Evolutionary conservation across 805 yeast genomes (phyloP), one percentile per base, ranked within the genome.

Genomic region (Lipomyces oligophaga): DNA sequence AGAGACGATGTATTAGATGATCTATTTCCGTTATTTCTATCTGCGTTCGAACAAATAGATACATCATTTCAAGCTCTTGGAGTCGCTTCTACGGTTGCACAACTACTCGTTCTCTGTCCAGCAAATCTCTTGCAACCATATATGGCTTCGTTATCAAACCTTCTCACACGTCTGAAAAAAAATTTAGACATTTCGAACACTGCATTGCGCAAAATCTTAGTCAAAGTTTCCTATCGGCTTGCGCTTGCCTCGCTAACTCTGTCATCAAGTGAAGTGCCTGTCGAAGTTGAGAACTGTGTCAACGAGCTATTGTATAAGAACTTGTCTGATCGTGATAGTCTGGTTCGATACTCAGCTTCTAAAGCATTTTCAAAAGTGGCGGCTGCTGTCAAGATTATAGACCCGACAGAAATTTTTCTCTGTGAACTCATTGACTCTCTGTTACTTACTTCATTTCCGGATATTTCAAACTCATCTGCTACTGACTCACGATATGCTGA

Each of bases 281-380:
- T 62, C 2, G 39, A 47, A 0, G 70, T 79, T 4, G 82, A 80
- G 32, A 67, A 62, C 3, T 72, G 80, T 2, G 58, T 85, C 2
- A 70, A 73, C 28, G 68, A 72, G 59, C 66, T 80, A 34, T 52
- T 81, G 3, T 55, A 63, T 3, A 66, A 71, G 33, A 10, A 32
- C 21, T 63, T 79, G 45, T 67, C 68, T n/a, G 65, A 73, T 37
- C 65, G 63, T 28, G 84, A 78, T 43, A 77, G 84, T 0, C 65
- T 68, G 2, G 73, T 82, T 2, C 66, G 96, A 43, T 81, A 80
- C 52, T 68, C 78, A 1, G 67, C 81, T 27, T 84, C 96, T 0
- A 83, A 82, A 60, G 78, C 81, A 5, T 31, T 52, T 19, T 18
- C 53, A 5, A 38, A 49, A 5, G 48, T 49, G 13, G 36, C 43